These are phyloP conservation scores for Aspergillus viridinutans DNA, from an alignment of 2,329 filamentous ascomycete genomes.

Conservation along the genomic window DNA sequence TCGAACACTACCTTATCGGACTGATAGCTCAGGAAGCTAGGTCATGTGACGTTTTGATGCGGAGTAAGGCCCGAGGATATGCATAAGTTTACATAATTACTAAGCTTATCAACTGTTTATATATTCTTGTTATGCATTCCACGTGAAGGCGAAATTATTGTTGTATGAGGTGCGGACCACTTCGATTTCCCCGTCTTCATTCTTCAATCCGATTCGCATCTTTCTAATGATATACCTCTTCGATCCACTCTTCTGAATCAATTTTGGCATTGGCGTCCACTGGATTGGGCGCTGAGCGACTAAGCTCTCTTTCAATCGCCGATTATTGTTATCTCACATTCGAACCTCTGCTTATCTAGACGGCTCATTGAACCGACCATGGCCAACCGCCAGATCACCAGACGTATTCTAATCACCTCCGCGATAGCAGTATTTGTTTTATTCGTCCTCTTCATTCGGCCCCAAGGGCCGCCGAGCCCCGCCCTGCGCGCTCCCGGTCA, in stretches of 20 bases:
- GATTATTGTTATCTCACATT: neutral
- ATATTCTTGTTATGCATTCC: neutral
- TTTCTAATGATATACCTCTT: neutral
- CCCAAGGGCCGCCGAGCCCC: slow-evolving; percentile 35
- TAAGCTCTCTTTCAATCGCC: neutral
- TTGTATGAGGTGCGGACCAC: neutral
- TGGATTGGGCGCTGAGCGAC: neutral
- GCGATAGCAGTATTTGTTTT: slow-evolving; percentile 31
- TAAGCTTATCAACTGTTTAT: neutral
- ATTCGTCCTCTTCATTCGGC: slow-evolving; percentile 36
- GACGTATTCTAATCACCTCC: slow-evolving; percentile 33
- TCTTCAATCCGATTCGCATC: neutral
- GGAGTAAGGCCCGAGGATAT: too few relatives aligned
- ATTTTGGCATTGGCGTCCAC: neutral
- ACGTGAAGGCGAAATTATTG: neutral
- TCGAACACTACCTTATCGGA: too few relatives aligned
- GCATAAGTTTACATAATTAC: neutral
- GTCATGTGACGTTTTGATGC: too few relatives aligned
- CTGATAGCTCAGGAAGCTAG: too few relatives aligned
- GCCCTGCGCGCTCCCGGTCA: slow-evolving; percentile 39
- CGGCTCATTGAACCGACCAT: slow-evolving; percentile 15
- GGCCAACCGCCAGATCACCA: slow-evolving; percentile 35
- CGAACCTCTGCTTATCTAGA: neutral
- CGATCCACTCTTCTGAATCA: neutral
- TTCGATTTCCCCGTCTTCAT: neutral